phyloP scores from a whole-genome alignment of 257 asterid genomes.

The Coffea canephora region DNA sequence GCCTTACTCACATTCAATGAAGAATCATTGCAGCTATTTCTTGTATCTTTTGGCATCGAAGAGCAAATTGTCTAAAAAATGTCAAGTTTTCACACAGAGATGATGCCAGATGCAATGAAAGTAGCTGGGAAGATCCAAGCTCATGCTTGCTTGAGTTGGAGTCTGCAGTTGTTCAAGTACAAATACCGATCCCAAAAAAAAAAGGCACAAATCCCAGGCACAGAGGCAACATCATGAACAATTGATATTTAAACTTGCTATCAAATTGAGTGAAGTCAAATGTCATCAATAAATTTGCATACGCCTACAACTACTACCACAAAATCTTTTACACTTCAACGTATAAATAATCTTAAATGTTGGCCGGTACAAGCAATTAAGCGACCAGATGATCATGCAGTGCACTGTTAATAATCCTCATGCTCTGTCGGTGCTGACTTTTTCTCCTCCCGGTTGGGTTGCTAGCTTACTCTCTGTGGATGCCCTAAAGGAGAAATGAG shows the following conservation, averaged over 20 bases:
- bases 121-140: not conserved
- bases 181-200: no score
- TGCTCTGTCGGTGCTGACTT: not conserved
- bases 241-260: not conserved
- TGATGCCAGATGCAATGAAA: not conserved
- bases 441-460: not conserved
- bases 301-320: not conserved
- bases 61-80: not conserved
- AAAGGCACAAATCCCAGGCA: no score
- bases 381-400: conserved; percentile 1
- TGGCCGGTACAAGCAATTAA: not conserved
- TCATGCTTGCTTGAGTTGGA: not conserved
- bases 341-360: not conserved
- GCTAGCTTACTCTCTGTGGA: not conserved
- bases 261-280: not conserved
- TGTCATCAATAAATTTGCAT: not conserved
- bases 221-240: not conserved
- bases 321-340: conserved; percentile 9
- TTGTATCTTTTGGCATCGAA: not conserved
- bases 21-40: not conserved
- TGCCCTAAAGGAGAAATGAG: conserved; percentile 3
- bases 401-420: not conserved
- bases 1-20: not conserved
- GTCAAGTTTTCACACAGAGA: not conserved
- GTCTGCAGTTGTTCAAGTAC: no score